phyloP scores from a whole-genome alignment of 148 eudicot species.

The Silene latifolia region DNA sequence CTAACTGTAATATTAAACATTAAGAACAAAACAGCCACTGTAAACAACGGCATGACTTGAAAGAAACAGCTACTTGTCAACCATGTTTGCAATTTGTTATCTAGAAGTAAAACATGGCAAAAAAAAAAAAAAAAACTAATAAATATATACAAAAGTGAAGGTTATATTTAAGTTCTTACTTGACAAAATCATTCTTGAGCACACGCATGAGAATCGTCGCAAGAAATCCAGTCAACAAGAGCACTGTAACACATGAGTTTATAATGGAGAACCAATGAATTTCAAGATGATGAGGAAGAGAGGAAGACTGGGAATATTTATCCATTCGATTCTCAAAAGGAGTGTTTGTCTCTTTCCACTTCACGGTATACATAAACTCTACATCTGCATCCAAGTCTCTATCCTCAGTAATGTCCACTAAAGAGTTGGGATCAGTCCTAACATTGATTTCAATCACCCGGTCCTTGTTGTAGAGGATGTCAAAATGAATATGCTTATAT shows the following conservation, averaged over 20 bases:
- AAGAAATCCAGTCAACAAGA: slow-evolving; percentile 67
- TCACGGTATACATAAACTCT: slow-evolving; percentile 59
- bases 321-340: slow-evolving; percentile 66
- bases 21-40: neutral
- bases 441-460: slow-evolving; percentile 66
- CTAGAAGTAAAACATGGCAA: neutral
- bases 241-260: slow-evolving; percentile 69
- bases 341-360: slow-evolving; percentile 55
- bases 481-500: slow-evolving; percentile 59
- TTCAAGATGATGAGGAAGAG: slow-evolving; percentile 64
- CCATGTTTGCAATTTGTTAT: neutral
- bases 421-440: slow-evolving; percentile 49
- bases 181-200: slow-evolving; percentile 66
- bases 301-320: slow-evolving; percentile 60
- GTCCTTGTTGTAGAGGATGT: slow-evolving; percentile 59
- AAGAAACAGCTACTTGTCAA: neutral
- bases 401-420: slow-evolving; percentile 61
- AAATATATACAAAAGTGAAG: neutral
- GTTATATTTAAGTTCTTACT: slow-evolving; percentile 37
- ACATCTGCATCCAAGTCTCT: slow-evolving; percentile 57
- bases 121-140: neutral
- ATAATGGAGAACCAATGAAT: slow-evolving; percentile 76
- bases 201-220: slow-evolving; percentile 76
- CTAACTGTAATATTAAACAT: neutral
- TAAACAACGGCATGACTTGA: neutral